Percentiles rank a stretch among this genome's conserved stretches.
Conservation (phyloP, 441 rosid species). For the Erodium trifolium region DNA sequence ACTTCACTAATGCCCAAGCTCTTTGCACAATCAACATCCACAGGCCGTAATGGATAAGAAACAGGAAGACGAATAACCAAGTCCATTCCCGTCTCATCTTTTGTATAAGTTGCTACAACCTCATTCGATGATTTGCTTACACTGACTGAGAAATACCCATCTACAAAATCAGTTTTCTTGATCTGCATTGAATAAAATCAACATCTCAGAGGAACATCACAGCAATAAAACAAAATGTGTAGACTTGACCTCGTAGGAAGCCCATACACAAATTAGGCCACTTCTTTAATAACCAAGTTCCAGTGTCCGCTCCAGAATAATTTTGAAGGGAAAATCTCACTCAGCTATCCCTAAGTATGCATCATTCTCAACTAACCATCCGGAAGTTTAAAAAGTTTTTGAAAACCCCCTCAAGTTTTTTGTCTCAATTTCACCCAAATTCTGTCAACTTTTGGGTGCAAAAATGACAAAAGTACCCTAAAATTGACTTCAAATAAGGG, state of each 20-base stretch:
- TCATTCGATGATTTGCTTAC: slow-evolving; percentile 93
- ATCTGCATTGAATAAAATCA: slow-evolving; percentile 48
- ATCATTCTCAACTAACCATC: no score
- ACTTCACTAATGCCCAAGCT: slow-evolving; percentile 88
- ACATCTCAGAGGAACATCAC: slow-evolving; percentile 11
- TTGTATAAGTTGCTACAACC: slow-evolving; percentile 87
- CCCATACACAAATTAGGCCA: neutral
- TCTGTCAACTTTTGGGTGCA: no score
- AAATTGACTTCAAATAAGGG: no score
- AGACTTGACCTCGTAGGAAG: no score
- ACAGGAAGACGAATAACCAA: slow-evolving; percentile 85
- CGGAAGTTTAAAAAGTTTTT: no score
- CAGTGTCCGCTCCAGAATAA: neutral
- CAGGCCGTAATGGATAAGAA: slow-evolving; percentile 75
- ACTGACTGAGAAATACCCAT: slow-evolving; percentile 77
- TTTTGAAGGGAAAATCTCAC: neutral
- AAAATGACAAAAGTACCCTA: no score
- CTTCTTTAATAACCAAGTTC: neutral
- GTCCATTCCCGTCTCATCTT: slow-evolving; percentile 95
- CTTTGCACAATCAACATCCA: slow-evolving; percentile 78
- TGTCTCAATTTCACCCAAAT: no score
- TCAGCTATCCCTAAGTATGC: no score
- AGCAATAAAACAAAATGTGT: neutral
- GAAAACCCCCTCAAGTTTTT: no score
- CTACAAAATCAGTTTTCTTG: slow-evolving; percentile 69